These are phyloP conservation scores for Mallotus nudiflorus DNA, from an alignment of 345 rosid species.

Conservation along the genomic window DNA sequence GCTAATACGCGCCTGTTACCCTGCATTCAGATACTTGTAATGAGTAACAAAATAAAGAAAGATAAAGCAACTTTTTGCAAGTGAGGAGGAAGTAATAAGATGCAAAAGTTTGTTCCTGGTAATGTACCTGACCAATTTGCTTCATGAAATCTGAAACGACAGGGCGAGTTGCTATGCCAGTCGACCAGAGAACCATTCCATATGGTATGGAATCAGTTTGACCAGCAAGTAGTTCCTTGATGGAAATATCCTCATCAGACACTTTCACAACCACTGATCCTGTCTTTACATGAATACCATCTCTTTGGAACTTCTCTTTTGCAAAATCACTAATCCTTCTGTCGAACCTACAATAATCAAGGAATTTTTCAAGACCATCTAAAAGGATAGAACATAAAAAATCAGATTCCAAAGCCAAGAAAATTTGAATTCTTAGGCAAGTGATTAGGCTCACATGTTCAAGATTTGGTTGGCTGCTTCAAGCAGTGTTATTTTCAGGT, in stretches of 20 bases:
- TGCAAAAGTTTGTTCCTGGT: not conserved
- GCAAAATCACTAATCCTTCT: conserved; percentile 70
- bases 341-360: conserved; percentile 55
- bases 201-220: conserved; percentile 47
- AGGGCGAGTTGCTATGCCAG: conserved; percentile 73
- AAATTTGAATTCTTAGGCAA: too few species aligned
- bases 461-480: conserved; percentile 80
- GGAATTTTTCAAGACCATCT: not conserved
- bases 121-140: conserved; percentile 65
- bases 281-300: conserved; percentile 63
- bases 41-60: too few species aligned
- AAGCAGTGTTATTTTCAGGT: conserved; percentile 62
- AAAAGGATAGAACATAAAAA: too few species aligned
- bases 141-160: conserved; percentile 69
- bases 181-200: conserved; percentile 88
- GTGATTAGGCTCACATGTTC: conserved; percentile 81
- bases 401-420: too few species aligned
- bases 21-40: conserved; percentile 37
- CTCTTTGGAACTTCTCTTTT: conserved; percentile 60
- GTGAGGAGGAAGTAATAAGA: too few species aligned
- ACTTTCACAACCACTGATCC: conserved; percentile 64
- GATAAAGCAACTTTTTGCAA: too few species aligned
- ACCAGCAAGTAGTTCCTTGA: conserved; percentile 53
- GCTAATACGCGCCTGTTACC: conserved; percentile 60
- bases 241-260: conserved; percentile 61